These are phyloP conservation scores for Globisporangium okanoganense DNA, from an alignment of 352 stramenopile genomes.

Conservation along the genomic window DNA sequence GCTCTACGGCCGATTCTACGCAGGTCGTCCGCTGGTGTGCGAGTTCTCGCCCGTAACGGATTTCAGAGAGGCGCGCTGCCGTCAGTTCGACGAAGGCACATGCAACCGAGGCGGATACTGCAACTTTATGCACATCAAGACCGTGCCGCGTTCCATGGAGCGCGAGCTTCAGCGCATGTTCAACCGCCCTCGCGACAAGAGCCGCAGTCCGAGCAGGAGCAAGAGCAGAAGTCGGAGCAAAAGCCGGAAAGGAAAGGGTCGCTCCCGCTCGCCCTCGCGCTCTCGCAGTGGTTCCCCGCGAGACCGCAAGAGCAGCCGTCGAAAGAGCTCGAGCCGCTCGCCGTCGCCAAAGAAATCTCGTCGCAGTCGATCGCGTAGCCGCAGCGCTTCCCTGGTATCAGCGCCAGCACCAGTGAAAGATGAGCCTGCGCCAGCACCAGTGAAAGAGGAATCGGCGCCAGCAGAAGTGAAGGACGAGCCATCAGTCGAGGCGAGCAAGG, in stretches of 20 bases:
- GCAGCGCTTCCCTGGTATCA: constrained; percentile 22
- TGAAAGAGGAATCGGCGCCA: constrained; percentile 8
- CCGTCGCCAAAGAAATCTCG: constrained; percentile 41
- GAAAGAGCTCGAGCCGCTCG: constrained; percentile 38
- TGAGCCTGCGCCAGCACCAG: constrained; percentile 4
- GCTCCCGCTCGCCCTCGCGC: constrained; percentile 26
- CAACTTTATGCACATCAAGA: constrained; percentile 99
- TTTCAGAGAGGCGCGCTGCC: constrained; percentile 97
- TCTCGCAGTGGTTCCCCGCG: constrained; percentile 43
- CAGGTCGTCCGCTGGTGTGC: constrained; percentile 92
- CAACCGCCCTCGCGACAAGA: constrained; percentile 60
- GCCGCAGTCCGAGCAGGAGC: constrained; percentile 40
- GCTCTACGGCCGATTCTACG: constrained; percentile 97
- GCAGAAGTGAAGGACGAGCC: constrained; percentile 13
- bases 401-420: constrained; percentile 5
- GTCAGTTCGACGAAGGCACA: constrained; percentile 98
- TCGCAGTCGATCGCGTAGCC: constrained; percentile 51
- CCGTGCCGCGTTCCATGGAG: constrained; percentile 80
- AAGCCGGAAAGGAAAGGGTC: constrained; percentile 31
- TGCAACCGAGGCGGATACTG: constrained; percentile 98
- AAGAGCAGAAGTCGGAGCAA: constrained; percentile 45
- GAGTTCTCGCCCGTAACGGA: constrained; percentile 99
- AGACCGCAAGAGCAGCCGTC: constrained; percentile 30
- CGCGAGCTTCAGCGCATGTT: constrained; percentile 84
- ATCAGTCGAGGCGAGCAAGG: constrained; percentile 11